Evolutionary conservation across 495 filamentous ascomycete species (phyloP), one percentile per base, ranked within the genome.

Genomic region (Aspergillus cavernicola): DNA sequence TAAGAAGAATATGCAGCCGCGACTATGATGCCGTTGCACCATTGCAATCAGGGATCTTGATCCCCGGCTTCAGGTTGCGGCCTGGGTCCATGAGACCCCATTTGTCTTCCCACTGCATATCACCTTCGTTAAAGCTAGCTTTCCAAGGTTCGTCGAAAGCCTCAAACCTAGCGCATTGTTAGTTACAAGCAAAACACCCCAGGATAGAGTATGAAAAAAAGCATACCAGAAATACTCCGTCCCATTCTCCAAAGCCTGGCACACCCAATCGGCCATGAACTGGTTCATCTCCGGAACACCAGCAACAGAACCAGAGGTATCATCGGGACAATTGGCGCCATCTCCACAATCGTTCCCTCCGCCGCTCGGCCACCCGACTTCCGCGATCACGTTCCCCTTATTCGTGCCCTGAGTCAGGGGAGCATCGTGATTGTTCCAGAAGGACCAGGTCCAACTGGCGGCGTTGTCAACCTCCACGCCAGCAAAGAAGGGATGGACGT

Each of bases 61-160:
- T 66, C 9, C 92, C 91, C 2, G 76, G 60, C 69, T 98, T 98
- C 63, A 98, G 66, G 18, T 91, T 90, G 48, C 93, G 82, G 55
- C 88, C 83, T 1, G 88, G 77, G 67, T 95, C 90, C 83, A 98
- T 85, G 18, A 98, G 71, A 24, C 93, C 93, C 92, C 92, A 97
- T 62, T 96, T 87, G 61, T 95, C 89, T 70, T 98, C 93, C 92
- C 92, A 97, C 50, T 88, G 76, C 70, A 91, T 77, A 11, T 80
- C 82, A 1, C 71, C 64, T 3, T 68, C 74, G 64, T 98, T 85
- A 67, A 81, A 95, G 20, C 59, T 54, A 20, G 87, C 70, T 71
- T 97, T 97, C 93, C 93, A 98, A 3, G 92, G 90, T 71, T 96
- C 92, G 62, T 96, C 92, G 62, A 96, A 97, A 13, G 90, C 89